Evolutionary conservation across 495 filamentous ascomycete genomes (phyloP).

Genomic region (Lasiosphaeria hispida): DNA sequence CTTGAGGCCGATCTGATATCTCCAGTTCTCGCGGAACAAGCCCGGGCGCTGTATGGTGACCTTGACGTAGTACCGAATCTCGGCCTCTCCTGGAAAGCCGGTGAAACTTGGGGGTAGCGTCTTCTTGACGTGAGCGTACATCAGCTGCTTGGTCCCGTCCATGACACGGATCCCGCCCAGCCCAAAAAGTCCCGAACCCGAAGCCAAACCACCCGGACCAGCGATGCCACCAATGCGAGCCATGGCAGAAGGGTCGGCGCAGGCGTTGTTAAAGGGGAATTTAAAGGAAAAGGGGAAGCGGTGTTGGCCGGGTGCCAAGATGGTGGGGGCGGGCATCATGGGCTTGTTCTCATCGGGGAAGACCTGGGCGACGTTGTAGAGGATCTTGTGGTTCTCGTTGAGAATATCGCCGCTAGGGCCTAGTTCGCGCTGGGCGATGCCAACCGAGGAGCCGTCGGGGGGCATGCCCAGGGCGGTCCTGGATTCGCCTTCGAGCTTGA

Average conservation of each 20-base stretch:
- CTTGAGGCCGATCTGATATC: slow-evolving; percentile 60
- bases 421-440: slow-evolving; percentile 29
- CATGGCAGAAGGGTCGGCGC: slow-evolving; percentile 54
- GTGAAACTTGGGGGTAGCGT: slow-evolving; percentile 85
- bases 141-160: slow-evolving; percentile 51
- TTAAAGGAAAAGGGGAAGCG: slow-evolving; percentile 92
- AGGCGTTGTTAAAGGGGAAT: slow-evolving; percentile 90
- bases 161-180: slow-evolving; percentile 47
- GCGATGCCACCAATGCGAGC: slow-evolving; percentile 42
- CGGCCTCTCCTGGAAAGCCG: slow-evolving; percentile 76
- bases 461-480: slow-evolving; percentile 54
- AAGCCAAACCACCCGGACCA: slow-evolving; percentile 34
- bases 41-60: slow-evolving; percentile 79
- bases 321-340: slow-evolving; percentile 60
- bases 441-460: slow-evolving; percentile 16
- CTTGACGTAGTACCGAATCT: slow-evolving; percentile 91
- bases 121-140: slow-evolving; percentile 70
- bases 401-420: slow-evolving; percentile 35
- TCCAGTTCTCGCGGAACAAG: slow-evolving; percentile 82
- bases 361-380: slow-evolving; percentile 77
- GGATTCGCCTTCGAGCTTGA: slow-evolving; percentile 93
- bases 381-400: slow-evolving; percentile 57
- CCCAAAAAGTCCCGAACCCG: slow-evolving; percentile 35
- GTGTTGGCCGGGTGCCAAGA: slow-evolving; percentile 72
- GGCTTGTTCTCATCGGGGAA: slow-evolving; percentile 61